Base-by-base conservation (phyloP, 306 rosid genomes). In the barrel medic (Medicago truncatula) region DNA sequence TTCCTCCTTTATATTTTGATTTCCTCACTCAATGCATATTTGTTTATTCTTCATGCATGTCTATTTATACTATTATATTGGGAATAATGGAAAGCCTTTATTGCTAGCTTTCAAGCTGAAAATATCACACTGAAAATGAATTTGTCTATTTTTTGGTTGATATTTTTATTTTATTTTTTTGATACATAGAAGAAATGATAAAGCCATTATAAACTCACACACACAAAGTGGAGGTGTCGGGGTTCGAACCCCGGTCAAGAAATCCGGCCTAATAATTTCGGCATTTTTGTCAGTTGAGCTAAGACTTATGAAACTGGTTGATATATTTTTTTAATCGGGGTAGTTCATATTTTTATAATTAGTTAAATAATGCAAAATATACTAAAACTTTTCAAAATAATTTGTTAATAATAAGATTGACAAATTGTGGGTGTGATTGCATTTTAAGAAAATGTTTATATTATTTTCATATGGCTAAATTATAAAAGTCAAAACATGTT, bases 1-100 rank as follows among this genome's bases (percentile, higher is more conserved):
- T 66, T 38, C 75, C 72, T 52, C 36, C 68, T 69, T 59, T 73
- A 80, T 66, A 73, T 69, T 70, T 78, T 67, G 50, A 71, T 46
- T 71, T 71, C 8, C 74, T n/a, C 75, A 78, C 81, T 68, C 56
- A 75, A 71, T 15, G 59, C n/a, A 4, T 66, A 25, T 76, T 64
- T 74, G 63, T 70, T 70, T 70, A 17, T 50, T 70, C 67, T 58
- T 34, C 67, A n/a, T 61, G 78, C 57, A 15, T 15, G 21, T 2
- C 44, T 61, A 61, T 61, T 61, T 61, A 61, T 61, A 28, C 31
- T 28, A 61, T 61, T 31, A 61, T 25, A 13, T 25, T 59, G 17
- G 18, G 11, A 25, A 6, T 21, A 53, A 16, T 53, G 59, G 23
- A 2, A 8, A 53, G 58, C 11, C 58, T 52, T 54, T 17, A 10